Evolutionary conservation across 2,329 filamentous ascomycete species (phyloP).

Genomic region (Diaporthe vexans): DNA sequence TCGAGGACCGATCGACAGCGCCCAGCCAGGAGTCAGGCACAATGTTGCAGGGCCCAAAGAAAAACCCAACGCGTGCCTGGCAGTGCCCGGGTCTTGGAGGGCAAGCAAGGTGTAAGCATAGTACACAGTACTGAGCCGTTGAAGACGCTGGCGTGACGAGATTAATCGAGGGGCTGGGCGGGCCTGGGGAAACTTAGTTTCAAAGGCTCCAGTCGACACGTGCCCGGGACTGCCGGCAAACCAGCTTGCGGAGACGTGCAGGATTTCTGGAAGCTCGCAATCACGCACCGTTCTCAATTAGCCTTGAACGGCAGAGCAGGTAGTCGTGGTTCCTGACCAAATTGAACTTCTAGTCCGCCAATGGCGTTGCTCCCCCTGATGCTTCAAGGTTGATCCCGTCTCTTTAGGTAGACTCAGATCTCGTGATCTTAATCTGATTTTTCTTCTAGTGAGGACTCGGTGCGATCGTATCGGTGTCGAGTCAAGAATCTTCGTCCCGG

Average conservation of each 20-base stretch:
- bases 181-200: slow-evolving; percentile 36
- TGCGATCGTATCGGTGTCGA: slow-evolving; percentile 4
- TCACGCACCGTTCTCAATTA: slow-evolving; percentile 18
- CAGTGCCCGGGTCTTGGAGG: neutral
- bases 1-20: neutral
- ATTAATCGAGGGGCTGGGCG: slow-evolving; percentile 36
- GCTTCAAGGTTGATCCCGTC: slow-evolving; percentile 14
- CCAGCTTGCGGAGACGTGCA: slow-evolving; percentile 30
- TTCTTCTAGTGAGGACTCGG: neutral
- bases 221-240: slow-evolving; percentile 35
- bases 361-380: slow-evolving; percentile 2
- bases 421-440: slow-evolving; percentile 19
- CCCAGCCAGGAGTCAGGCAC: neutral
- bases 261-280: slow-evolving; percentile 31
- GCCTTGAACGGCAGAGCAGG: slow-evolving; percentile 9
- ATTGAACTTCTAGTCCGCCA: neutral
- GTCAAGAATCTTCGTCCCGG: slow-evolving; percentile 1
- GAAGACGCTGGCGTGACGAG: slow-evolving; percentile 13
- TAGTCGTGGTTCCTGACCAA: slow-evolving; percentile 12
- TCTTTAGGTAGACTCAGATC: neutral
- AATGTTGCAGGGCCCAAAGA: slow-evolving; percentile 18
- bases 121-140: neutral
- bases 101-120: neutral
- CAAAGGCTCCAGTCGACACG: slow-evolving; percentile 33
- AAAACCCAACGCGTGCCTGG: neutral